phyloP scores from a whole-genome alignment of 2,329 filamentous ascomycete species.

The Epichloe hybrida region DNA sequence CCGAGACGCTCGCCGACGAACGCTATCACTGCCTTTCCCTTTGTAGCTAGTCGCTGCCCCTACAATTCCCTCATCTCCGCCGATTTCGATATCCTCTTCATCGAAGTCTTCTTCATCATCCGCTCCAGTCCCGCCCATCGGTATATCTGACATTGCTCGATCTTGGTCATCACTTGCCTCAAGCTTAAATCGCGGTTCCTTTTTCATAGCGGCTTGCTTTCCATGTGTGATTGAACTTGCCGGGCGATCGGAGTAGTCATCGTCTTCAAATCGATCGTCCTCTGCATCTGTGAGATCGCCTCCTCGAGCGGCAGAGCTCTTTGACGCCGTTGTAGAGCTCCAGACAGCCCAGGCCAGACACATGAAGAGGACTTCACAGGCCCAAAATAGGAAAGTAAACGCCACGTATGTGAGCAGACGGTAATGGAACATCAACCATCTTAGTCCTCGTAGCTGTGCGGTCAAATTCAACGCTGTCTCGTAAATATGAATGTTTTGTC shows the following conservation, averaged over 20 bases:
- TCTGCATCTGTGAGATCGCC: constrained; percentile 6
- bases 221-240: constrained; percentile 30
- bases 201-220: constrained; percentile 27
- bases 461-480: constrained; percentile 51
- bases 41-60: constrained; percentile 42
- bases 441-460: constrained; percentile 61
- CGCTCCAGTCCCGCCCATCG: constrained; percentile 25
- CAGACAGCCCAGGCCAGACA: constrained; percentile 50
- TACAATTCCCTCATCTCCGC: constrained; percentile 24
- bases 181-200: constrained; percentile 24
- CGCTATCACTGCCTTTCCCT: constrained; percentile 20
- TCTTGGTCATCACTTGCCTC: constrained; percentile 16
- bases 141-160: constrained; percentile 20
- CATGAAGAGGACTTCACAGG: constrained; percentile 55
- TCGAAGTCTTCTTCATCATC: constrained; percentile 32
- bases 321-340: constrained; percentile 19
- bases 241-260: constrained; percentile 26
- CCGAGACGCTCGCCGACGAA: constrained; percentile 20
- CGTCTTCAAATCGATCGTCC: constrained; percentile 11
- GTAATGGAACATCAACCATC: constrained; percentile 81
- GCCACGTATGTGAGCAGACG: constrained; percentile 54
- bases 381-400: constrained; percentile 65
- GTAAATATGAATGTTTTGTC: constrained; percentile 64
- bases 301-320: constrained; percentile 4
- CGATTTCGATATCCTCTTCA: constrained; percentile 20